Evolutionary conservation across 345 rosid species (phyloP).

Genomic region (Acer campestre): DNA sequence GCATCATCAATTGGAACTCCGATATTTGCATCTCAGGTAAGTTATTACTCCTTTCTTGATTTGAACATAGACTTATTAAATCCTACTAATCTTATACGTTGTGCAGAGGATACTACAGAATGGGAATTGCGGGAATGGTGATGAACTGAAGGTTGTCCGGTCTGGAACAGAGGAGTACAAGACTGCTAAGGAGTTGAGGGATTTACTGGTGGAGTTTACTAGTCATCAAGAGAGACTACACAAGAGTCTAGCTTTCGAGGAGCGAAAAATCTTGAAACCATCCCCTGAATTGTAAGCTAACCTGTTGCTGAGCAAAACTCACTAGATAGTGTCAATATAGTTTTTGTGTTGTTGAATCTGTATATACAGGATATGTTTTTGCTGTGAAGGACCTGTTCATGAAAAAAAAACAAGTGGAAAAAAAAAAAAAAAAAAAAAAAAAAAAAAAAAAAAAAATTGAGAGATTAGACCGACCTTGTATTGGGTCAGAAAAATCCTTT

Average conservation of each 20-base stretch:
- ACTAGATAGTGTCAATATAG: too few species aligned
- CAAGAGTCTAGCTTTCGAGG: conserved; percentile 29
- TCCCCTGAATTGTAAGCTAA: not conserved
- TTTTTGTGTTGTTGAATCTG: too few species aligned
- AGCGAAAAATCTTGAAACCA: conserved; percentile 27
- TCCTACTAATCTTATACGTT: not conserved
- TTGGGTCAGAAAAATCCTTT: too few species aligned
- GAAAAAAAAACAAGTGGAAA: too few species aligned
- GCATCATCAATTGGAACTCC: conserved; percentile 9
- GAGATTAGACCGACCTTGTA: too few species aligned
- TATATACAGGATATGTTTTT: not conserved
- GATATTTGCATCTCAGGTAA: conserved; percentile 29
- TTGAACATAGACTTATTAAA: not conserved
- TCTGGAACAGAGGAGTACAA: conserved; percentile 35
- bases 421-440: too few species aligned
- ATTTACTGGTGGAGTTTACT: conserved; percentile 35
- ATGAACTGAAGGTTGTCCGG: conserved; percentile 34
- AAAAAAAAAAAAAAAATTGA: too few species aligned
- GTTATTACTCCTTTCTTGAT: not conserved
- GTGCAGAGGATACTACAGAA: conserved; percentile 22
- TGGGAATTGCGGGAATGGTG: not conserved
- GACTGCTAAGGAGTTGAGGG: conserved; percentile 35
- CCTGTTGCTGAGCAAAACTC: too few species aligned
- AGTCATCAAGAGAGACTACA: conserved; percentile 33
- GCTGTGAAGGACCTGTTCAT: not conserved